Evolutionary conservation across 116 monocot species (phyloP).

Genomic region (Zostera marina): DNA sequence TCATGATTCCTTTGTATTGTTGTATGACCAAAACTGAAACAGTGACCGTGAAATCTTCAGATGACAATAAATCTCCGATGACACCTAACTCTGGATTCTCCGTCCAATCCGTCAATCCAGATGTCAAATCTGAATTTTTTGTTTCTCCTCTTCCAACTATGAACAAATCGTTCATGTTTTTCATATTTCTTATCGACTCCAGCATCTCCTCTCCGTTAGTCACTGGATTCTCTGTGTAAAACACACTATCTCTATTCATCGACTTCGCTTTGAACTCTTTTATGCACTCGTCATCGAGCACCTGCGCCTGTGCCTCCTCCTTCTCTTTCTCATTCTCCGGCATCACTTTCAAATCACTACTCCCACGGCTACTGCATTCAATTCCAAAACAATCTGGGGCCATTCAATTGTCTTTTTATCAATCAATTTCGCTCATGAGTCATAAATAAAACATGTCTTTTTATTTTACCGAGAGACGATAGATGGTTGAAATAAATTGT

Average conservation of each 20-base stretch:
- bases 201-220: slow-evolving; percentile 44
- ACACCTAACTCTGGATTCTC: slow-evolving; percentile 24
- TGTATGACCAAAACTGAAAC: slow-evolving; percentile 23
- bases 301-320: too few relatives aligned
- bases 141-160: too few relatives aligned
- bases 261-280: slow-evolving; percentile 24
- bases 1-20: slow-evolving; percentile 11
- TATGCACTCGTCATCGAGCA: slow-evolving; percentile 32
- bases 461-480: too few relatives aligned
- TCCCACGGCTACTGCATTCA: slow-evolving; percentile 3
- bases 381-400: neutral
- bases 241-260: slow-evolving; percentile 20
- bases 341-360: slow-evolving; percentile 5
- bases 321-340: slow-evolving; percentile 17
- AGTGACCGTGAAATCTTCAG: slow-evolving; percentile 14
- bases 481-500: too few relatives aligned
- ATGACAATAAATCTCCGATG: slow-evolving; percentile 19
- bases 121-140: slow-evolving; percentile 11
- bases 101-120: slow-evolving; percentile 17
- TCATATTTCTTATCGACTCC: slow-evolving; percentile 26
- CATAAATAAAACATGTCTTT: too few relatives aligned
- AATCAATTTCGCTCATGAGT: too few relatives aligned
- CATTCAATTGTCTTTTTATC: too few relatives aligned
- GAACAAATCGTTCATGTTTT: slow-evolving; percentile 25
- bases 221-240: slow-evolving; percentile 34